phyloP scores from a whole-genome alignment of 2,329 filamentous ascomycete species.

The Cyanodermella asteris region DNA sequence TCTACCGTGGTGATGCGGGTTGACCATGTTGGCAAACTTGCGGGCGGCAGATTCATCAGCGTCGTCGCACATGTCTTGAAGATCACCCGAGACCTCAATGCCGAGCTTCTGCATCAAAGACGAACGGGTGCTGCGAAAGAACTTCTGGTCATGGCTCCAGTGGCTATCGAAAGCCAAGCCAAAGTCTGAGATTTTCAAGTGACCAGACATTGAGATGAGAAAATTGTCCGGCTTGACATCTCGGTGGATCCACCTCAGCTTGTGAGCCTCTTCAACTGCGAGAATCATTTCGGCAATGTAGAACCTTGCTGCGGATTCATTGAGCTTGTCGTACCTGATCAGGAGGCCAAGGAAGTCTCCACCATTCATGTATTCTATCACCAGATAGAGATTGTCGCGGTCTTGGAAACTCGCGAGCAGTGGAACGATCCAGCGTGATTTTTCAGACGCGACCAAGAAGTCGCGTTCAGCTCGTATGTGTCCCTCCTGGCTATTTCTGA shows the following conservation, averaged over 20 bases:
- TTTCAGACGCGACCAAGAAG: constrained; percentile 71
- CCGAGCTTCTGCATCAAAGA: constrained; percentile 55
- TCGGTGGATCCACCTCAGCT: constrained; percentile 74
- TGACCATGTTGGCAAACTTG: constrained; percentile 17
- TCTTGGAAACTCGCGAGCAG: constrained; percentile 82
- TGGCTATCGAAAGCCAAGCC: constrained; percentile 87
- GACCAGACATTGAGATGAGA: constrained; percentile 65
- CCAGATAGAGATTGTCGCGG: constrained; percentile 59
- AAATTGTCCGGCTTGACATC: constrained; percentile 98
- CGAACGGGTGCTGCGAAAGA: constrained; percentile 68
- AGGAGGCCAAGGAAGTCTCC: constrained; percentile 80
- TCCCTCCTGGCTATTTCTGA: constrained; percentile 75
- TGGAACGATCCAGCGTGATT: constrained; percentile 77
- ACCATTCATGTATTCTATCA: constrained; percentile 97
- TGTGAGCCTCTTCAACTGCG: constrained; percentile 80
- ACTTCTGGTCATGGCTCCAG: constrained; percentile 76
- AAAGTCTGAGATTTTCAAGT: constrained; percentile 91
- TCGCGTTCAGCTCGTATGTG: constrained; percentile 81
- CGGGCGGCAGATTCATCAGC: constrained; percentile 18
- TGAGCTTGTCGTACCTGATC: constrained; percentile 63
- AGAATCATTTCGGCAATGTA: constrained; percentile 93
- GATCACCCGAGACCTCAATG: constrained; percentile 52
- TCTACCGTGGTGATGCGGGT: constrained; percentile 18
- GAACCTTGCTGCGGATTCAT: constrained; percentile 58
- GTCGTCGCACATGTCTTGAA: constrained; percentile 41